phyloP scores from a whole-genome alignment of 371 early-diverging fungal species.

The Funneliformis caledonium region DNA sequence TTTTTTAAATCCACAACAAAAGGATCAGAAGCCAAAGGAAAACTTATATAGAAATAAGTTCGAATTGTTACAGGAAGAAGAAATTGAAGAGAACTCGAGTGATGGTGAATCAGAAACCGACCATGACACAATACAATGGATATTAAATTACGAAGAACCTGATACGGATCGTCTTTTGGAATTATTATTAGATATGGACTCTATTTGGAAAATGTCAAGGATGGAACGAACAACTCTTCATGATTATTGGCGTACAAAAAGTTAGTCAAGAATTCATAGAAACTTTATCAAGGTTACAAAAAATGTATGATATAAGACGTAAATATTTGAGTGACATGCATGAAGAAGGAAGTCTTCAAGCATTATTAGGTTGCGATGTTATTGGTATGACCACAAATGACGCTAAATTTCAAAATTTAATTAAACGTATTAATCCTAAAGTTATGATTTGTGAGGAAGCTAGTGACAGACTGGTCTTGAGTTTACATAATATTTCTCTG shows the following conservation, averaged over 20 bases:
- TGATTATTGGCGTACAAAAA: conserved; percentile 46
- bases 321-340: conserved; percentile 40
- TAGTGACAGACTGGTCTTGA: too few relatives aligned
- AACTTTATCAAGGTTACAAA: conserved; percentile 36
- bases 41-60: background rate
- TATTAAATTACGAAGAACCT: conserved; percentile 34
- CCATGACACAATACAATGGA: background rate
- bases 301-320: conserved; percentile 38
- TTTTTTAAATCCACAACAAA: background rate
- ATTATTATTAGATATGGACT: background rate
- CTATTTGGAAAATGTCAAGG: conserved; percentile 51
- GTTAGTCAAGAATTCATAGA: conserved; percentile 40
- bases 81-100: background rate
- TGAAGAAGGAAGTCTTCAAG: background rate
- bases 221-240: conserved; percentile 48
- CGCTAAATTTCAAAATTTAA: conserved; percentile 56
- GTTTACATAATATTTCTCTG: too few relatives aligned
- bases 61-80: background rate
- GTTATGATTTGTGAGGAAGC: conserved; percentile 78
- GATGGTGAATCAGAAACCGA: background rate
- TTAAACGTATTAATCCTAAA: conserved; percentile 53
- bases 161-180: conserved; percentile 33
- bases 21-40: background rate
- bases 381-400: conserved; percentile 57
- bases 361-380: conserved; percentile 37